Percentiles rank a stretch among this genome's conserved stretches.
Conservation (phyloP, 495 filamentous ascomycete species). For the Penicillium canescens region DNA sequence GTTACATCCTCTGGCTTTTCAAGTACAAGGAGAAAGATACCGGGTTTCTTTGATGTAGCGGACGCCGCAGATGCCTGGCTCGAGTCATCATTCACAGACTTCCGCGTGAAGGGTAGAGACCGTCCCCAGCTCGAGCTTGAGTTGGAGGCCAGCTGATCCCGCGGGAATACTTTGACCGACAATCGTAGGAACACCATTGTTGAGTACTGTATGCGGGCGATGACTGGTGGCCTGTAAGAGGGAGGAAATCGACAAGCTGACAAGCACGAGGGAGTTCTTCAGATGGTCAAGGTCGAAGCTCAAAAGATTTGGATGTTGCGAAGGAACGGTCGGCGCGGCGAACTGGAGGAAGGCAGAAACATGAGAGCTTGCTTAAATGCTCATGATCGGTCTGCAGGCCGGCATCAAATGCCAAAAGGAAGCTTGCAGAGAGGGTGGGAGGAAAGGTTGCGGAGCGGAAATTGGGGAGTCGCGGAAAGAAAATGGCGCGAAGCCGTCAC, state of each 20-base stretch:
- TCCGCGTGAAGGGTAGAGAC: background rate
- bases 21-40: slow-evolving; percentile 32
- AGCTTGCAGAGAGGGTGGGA: background rate
- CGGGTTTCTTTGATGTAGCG: slow-evolving; percentile 16
- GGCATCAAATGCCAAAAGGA: background rate
- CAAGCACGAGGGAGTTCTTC: no score
- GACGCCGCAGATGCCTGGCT: slow-evolving; percentile 7
- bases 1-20: slow-evolving; percentile 32
- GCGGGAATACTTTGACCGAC: slow-evolving; percentile 36
- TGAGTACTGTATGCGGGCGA: background rate
- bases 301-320: no score
- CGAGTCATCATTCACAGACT: background rate
- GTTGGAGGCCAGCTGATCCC: slow-evolving; percentile 17
- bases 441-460: background rate
- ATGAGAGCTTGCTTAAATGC: background rate
- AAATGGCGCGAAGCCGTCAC: background rate
- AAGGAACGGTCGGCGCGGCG: background rate
- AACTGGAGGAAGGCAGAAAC: background rate
- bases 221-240: no score
- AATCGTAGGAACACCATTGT: slow-evolving; percentile 40
- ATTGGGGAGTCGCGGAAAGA: background rate
- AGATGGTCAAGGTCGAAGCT: background rate
- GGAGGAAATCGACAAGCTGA: no score
- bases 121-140: background rate
- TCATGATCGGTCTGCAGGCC: background rate